Evolutionary conservation across 257 asterid genomes (phyloP).

Genomic region (Plantago major): DNA sequence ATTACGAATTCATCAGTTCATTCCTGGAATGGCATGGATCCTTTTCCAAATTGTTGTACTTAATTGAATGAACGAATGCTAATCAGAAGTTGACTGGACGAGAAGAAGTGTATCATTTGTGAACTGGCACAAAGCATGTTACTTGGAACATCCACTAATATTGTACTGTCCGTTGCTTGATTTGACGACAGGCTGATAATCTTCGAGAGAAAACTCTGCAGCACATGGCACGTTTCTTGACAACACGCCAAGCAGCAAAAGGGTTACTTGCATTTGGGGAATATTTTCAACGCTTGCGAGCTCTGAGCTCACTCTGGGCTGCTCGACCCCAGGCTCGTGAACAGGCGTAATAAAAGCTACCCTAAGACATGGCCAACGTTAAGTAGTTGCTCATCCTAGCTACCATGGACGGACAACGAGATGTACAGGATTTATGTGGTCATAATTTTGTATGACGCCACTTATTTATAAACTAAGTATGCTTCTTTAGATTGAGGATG

Average conservation of each 20-base stretch:
- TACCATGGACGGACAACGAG: slow-evolving; percentile 10
- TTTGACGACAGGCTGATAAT: slow-evolving; percentile 68
- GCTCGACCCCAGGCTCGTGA: slow-evolving; percentile 51
- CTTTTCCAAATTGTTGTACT: not conserved
- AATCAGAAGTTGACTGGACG: not conserved
- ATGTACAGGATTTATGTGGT: slow-evolving; percentile 22
- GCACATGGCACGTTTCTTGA: slow-evolving; percentile 69
- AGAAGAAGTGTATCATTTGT: not conserved
- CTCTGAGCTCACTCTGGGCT: slow-evolving; percentile 76
- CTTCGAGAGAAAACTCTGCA: slow-evolving; percentile 84
- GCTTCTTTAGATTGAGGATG: slow-evolving; percentile 15
- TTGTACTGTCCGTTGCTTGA: not conserved
- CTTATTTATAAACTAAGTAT: not conserved
- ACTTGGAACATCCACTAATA: not conserved
- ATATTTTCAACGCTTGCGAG: slow-evolving; percentile 77
- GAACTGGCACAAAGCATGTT: not conserved
- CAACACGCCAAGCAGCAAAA: slow-evolving; percentile 77
- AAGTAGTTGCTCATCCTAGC: slow-evolving; percentile 16
- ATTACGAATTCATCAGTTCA: too few relatives aligned
- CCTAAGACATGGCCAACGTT: not conserved
- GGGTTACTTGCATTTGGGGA: slow-evolving; percentile 82
- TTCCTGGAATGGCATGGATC: not conserved
- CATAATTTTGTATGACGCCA: slow-evolving; percentile 27
- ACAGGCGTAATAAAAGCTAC: slow-evolving; percentile 15
- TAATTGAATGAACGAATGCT: not conserved